Base-by-base conservation (phyloP, 2,329 filamentous ascomycete genomes). In the Fusarium sp. region DNA sequence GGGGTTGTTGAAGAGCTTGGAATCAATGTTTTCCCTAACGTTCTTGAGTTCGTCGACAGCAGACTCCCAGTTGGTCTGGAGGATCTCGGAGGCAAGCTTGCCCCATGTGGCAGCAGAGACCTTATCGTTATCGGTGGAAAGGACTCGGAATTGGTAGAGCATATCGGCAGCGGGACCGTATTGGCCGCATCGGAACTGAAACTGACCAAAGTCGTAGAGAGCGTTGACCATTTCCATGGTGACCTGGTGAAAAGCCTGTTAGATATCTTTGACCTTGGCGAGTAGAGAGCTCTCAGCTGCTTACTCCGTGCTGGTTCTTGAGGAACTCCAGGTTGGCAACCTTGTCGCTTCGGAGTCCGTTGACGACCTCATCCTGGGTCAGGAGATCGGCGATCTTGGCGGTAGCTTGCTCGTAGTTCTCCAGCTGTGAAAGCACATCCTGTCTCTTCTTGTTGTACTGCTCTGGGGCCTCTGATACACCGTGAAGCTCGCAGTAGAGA, bases 81-180 rank as follows among this genome's bases (percentile, higher is more conserved):
- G 89, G 81, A 99, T 98, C 84, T 99, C 96, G 77, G 92, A 97
- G 57, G 96, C 96, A 71, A 99, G 90, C 87, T 98, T 98, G 83
- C 96, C 96, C 96, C 96, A 99, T 70, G 95, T 98, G 68, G 96
- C 96, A 62, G 94, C 93, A 66, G 94, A 91, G 76, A 98, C 96
- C 87, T 97, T 98, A 89, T 98, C 96, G 86, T 97, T 97, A 84
- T 99, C 96, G 79, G 96, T 99, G 65, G 96, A 98, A 78, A 99
- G 90, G 75, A 99, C 95, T 81, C 96, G 94, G 91, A 98, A 99
- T 83, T 97, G 94, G 87, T 98, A 98, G 60, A 99, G 92, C 77
- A 98, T 89, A 82, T 98, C 96, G 73, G 95, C 93, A 38, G 96
- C 96, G 78, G 93, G 93, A 62, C 87, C 91, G 84, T 99, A 99